These are phyloP conservation scores for Lasiodiplodia citricola DNA, from an alignment of 2,329 filamentous ascomycete genomes.

Conservation along the genomic window DNA sequence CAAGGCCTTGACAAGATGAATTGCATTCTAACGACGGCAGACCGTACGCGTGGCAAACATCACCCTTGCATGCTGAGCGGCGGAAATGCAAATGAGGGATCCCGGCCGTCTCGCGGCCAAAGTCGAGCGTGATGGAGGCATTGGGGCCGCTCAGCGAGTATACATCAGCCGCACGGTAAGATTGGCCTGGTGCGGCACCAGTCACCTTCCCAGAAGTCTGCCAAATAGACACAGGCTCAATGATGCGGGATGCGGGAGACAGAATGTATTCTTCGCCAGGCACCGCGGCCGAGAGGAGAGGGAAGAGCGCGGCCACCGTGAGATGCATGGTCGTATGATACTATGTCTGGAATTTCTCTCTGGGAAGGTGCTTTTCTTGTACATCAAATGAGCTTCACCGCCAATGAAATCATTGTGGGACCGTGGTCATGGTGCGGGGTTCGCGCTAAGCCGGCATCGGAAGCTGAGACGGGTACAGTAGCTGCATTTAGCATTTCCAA, in stretches of 20 bases:
- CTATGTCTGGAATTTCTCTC: neutral
- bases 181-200: neutral
- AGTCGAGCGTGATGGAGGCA: conserved; percentile 2
- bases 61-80: neutral
- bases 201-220: neutral
- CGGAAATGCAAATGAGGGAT: neutral
- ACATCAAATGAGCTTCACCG: neutral
- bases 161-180: neutral
- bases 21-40: neutral
- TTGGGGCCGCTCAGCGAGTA: conserved; percentile 3
- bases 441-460: neutral
- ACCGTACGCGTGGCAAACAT: neutral
- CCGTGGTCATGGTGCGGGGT: neutral
- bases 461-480: neutral
- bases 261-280: conserved; percentile 1
- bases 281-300: neutral
- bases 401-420: neutral
- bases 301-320: neutral
- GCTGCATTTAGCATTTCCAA: no score
- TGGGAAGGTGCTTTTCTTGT: neutral
- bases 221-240: neutral
- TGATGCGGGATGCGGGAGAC: neutral
- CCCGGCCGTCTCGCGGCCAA: neutral
- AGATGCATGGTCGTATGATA: neutral
- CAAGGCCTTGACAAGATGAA: conserved; percentile 8